A percentile compares a stretch with the other conserved stretches of the same genome.
Conservation (phyloP, 176 grass and related monocot species). For the Tillandsia fasciculata region DNA sequence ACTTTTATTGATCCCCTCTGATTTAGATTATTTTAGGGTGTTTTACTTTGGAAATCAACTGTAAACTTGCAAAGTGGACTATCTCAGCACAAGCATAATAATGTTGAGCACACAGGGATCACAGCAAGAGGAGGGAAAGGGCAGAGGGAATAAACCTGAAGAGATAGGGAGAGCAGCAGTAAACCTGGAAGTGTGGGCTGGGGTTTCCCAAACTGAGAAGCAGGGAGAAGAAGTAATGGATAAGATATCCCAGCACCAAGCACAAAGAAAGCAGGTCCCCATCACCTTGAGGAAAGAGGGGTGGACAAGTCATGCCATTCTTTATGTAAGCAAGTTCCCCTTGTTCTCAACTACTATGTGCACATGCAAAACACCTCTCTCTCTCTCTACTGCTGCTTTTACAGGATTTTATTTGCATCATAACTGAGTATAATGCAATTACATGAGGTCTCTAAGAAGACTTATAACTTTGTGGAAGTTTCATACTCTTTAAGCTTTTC, state of each 20-base stretch:
- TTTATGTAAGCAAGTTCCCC: conserved; percentile 65
- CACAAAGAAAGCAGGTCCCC: conserved; percentile 40
- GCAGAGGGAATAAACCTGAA: conserved; percentile 51
- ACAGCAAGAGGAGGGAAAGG: conserved; percentile 39
- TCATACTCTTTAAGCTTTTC: no score
- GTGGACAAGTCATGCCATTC: conserved; percentile 61
- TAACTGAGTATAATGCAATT: no score
- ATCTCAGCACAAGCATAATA: neutral
- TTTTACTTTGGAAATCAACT: no score
- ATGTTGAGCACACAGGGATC: conserved; percentile 55
- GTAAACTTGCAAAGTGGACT: neutral
- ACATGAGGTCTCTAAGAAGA: no score
- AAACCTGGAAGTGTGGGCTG: conserved; percentile 67
- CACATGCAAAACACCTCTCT: no score
- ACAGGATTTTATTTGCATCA: no score
- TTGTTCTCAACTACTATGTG: neutral
- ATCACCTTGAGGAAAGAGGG: conserved; percentile 54
- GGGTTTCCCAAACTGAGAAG: conserved; percentile 45
- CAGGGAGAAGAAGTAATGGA: conserved; percentile 12
- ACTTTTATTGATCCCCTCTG: no score
- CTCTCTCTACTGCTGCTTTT: no score
- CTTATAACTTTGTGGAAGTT: no score
- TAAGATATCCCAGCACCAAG: conserved; percentile 34
- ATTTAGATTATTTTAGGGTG: no score
- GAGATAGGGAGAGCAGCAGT: conserved; percentile 63